Evolutionary conservation across 352 stramenopile genomes (phyloP), one percentile per base, ranked within the genome.

Genomic region (Phytophthora sojae): DNA sequence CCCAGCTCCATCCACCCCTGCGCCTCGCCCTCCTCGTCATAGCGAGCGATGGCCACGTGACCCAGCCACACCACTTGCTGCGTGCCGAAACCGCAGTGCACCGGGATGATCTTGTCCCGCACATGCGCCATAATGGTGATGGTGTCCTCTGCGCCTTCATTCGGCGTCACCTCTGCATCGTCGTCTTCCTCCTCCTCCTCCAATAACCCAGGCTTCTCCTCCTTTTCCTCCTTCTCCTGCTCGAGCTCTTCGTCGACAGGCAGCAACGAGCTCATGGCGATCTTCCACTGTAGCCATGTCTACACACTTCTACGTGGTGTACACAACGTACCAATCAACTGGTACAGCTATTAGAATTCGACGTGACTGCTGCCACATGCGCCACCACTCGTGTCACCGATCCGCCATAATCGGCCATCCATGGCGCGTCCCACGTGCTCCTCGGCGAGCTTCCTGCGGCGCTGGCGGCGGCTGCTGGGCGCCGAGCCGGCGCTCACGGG

Each of bases 21-120:
- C 19, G 64, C 67, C 17, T 65, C 64, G 2, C 39, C 50, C 21
- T 83, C 75, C 17, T 92, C 85, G 44, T 88, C 85, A 69, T 85
- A 93, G 4, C 83, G 75, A 49, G 87, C 87, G 69, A 94, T 89
- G 21, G 79, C 85, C 29, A 94, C 85, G 53, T 92, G 72, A 26
- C 82, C 87, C 17, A 94, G 67, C 87, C 87, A 94, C 26, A 84
- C 37, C 19, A 94, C 78, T 55, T 90, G 82, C 64, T 94, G 87
- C 29, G 83, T 93, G 37, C 85, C 85, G 19, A 90, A 91, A 45
- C 87, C 85, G 53, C 85, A 93, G 72, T 81, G 77, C 23, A 93
- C 73, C 1, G 83, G 76, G 59, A 94, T 89, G 64, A 91, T 83
- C 71, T 91, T 91, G 67, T 94, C 85, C 5, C 72, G 67, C 21